These are phyloP conservation scores for Lachnellula arida DNA, from an alignment of 2,329 filamentous ascomycete species.

Conservation along the genomic window DNA sequence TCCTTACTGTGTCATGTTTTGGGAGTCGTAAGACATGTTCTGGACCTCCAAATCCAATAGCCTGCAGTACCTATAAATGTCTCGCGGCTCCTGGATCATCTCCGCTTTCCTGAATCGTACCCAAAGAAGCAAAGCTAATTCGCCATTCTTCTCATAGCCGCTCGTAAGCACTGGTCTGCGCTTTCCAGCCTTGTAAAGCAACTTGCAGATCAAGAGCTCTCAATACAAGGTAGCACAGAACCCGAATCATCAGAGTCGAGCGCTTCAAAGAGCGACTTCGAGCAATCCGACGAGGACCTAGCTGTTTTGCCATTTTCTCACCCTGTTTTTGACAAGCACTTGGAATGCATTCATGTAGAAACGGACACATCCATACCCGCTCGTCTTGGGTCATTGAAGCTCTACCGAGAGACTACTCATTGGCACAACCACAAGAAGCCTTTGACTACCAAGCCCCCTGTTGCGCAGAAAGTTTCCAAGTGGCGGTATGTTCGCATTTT, in stretches of 20 bases:
- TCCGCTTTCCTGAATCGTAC: too few relatives aligned
- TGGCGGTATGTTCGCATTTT: conserved; percentile 22
- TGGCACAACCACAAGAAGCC: conserved; percentile 59
- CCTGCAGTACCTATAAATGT: too few relatives aligned
- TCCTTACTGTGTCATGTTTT: too few relatives aligned
- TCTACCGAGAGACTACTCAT: conserved; percentile 49
- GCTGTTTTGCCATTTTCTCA: conserved; percentile 45
- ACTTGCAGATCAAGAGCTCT: conserved; percentile 30
- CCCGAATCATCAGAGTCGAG: conserved; percentile 13
- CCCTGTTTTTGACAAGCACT: conserved; percentile 41
- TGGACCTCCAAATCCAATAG: too few relatives aligned
- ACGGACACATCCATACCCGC: conserved; percentile 27
- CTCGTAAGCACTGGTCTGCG: conserved; percentile 24
- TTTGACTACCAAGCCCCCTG: conserved; percentile 39
- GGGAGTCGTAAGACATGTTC: too few relatives aligned
- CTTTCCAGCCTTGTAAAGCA: conserved; percentile 28
- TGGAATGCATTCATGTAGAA: conserved; percentile 39
- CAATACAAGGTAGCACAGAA: conserved; percentile 25
- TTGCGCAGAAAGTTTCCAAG: conserved; percentile 39
- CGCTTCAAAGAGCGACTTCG: conserved; percentile 10
- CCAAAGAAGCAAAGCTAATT: too few relatives aligned
- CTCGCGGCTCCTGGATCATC: too few relatives aligned
- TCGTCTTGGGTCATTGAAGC: conserved; percentile 27
- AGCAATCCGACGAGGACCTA: conserved; percentile 11
- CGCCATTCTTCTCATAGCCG: neutral